A percentile compares a stretch with the other conserved stretches of the same genome.
phyloP scores from a whole-genome alignment of 257 asterid species.

The Craterostigma plantagineum region DNA sequence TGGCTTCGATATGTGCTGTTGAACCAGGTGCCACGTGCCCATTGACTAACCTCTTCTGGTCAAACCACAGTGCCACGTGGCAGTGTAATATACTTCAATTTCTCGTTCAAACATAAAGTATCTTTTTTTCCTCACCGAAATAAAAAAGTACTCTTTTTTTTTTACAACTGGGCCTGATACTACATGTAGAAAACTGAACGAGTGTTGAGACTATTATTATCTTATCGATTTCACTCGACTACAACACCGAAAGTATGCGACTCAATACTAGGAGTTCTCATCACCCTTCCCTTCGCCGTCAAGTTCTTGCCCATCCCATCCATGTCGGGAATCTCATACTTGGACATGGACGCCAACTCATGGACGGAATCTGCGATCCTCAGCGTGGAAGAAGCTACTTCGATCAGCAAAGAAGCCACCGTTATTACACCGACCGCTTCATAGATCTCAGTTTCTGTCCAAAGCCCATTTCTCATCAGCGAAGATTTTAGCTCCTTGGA shows the following conservation, averaged over 20 bases:
- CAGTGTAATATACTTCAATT: too few relatives aligned
- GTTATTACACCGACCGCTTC: conserved; percentile 19
- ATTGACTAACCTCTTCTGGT: too few relatives aligned
- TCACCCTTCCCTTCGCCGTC: conserved; percentile 7
- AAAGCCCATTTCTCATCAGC: conserved; percentile 10
- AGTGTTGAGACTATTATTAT: too few relatives aligned
- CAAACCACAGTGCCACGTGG: too few relatives aligned
- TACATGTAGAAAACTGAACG: too few relatives aligned
- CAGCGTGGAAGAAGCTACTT: conserved; percentile 22
- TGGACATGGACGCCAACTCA: conserved; percentile 26
- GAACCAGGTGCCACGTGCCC: too few relatives aligned
- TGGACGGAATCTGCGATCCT: conserved; percentile 28
- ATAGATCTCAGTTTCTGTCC: conserved; percentile 20
- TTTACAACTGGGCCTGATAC: too few relatives aligned
- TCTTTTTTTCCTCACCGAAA: too few relatives aligned
- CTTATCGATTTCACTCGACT: conserved; percentile 13
- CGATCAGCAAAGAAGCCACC: conserved; percentile 31
- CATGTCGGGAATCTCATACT: conserved; percentile 25
- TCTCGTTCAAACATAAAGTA: too few relatives aligned
- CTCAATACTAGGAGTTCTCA: conserved; percentile 16
- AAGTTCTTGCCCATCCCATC: conserved; percentile 3
- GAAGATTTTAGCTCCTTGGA: conserved; percentile 14
- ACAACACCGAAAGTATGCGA: conserved; percentile 18
- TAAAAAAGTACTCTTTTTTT: too few relatives aligned
- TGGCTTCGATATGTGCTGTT: too few relatives aligned